Evolutionary conservation across 352 stramenopile genomes (phyloP), one percentile per base, ranked within the genome.

Genomic region (Aphanomyces euteiches): DNA sequence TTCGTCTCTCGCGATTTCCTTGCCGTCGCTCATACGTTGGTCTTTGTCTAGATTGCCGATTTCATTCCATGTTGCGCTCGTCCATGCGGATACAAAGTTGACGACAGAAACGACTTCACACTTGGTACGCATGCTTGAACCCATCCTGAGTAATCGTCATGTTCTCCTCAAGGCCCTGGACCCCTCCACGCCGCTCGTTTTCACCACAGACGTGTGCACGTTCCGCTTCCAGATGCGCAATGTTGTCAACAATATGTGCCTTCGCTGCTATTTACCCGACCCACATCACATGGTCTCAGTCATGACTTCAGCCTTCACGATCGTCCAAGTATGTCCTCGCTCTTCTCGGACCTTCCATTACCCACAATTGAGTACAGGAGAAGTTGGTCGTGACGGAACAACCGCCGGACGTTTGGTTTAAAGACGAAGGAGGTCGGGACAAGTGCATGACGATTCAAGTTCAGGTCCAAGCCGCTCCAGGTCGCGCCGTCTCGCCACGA

Each of bases 391-490:
- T 94, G 45, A 75, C 84, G n/a, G 75, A 88, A 61, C 88, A 96
- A 47, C 88, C 89, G 0, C 89, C 88, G 3, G 83, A 96, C 39
- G 84, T 98, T 34, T 99, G 95, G 95, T 99, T 97, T 75, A 99
- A 99, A 74, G 95, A 98, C 82, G 94, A 98, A 73, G 96, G 96
- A 64, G 95, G 95, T 0, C 83, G 90, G 5, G 96, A 98, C 66
- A 98, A 98, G 76, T 98, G 86, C 74, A 98, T 99, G 79, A 81
- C 92, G 40, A 79, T 98, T 10, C 77, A 81, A 47, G 77, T 97
- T 15, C 78, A 88, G 21, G 82, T 98, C 7, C 76, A 90, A 7
- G 79, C 93, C 0, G 84, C 88, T 6, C 78, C 84, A 0, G 87
- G 89, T 39, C 70, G 77, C 3, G 64, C 77, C 19, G 75, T 97